Conservation (phyloP, 2,329 filamentous ascomycete species). For the Chrysosphaeria jannelii region DNA sequence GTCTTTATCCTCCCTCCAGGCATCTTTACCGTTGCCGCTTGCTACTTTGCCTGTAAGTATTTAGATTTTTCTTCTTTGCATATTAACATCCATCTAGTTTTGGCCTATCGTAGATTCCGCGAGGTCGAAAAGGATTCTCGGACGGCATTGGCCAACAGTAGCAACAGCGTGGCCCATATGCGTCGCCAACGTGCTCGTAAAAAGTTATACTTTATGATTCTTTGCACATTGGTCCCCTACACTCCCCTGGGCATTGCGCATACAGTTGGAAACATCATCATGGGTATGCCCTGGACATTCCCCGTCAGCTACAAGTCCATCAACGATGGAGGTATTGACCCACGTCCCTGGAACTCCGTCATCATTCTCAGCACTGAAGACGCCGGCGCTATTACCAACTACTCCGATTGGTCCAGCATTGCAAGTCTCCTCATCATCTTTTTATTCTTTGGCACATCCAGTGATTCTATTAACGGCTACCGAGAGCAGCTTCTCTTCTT, state of each 20-base stretch:
- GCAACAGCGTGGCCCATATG: constrained; percentile 10
- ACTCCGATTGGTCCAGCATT: constrained; percentile 18
- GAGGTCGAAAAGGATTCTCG: constrained; percentile 13
- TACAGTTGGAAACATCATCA: constrained; percentile 12
- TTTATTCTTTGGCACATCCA: constrained; percentile 23
- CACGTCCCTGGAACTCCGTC: constrained; percentile 16
- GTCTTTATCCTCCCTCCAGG: constrained; percentile 18
- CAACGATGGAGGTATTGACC: constrained; percentile 6
- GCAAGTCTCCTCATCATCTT: constrained; percentile 17
- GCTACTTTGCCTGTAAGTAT: constrained; percentile 12
- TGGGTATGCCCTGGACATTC: constrained; percentile 6
- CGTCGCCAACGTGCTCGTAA: constrained; percentile 17
- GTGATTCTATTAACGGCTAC: constrained; percentile 20
- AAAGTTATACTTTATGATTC: constrained; percentile 23
- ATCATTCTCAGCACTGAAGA: constrained; percentile 13
- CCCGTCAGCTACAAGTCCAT: constrained; percentile 16
- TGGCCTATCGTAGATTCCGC: constrained; percentile 18
- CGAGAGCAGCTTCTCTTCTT: constrained; percentile 10
- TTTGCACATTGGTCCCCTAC: constrained; percentile 20
- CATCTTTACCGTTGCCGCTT: constrained; percentile 13
- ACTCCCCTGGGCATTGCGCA: constrained; percentile 16
- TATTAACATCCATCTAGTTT: constrained; percentile 8
- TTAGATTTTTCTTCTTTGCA: not conserved
- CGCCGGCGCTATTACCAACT: constrained; percentile 12
- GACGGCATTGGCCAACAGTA: constrained; percentile 10